Base-by-base conservation (phyloP, 2,329 filamentous ascomycete genomes). In the Pseudovirgaria hyperparasitica region DNA sequence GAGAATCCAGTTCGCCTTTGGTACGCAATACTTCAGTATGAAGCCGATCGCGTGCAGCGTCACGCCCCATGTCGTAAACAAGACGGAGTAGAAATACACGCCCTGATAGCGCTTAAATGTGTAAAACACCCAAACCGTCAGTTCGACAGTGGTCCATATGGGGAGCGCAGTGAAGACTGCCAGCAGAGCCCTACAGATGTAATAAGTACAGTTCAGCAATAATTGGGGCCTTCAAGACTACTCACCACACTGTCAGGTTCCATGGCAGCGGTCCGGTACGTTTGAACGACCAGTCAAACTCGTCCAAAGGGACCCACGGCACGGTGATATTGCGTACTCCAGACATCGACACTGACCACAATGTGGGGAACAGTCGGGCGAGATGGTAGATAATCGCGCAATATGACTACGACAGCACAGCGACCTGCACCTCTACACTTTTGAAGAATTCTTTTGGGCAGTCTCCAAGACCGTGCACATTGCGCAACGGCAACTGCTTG, bases 61-160 rank as follows among this genome's bases (percentile, higher is more conserved):
- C 25, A 62, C 58, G 10, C 56, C 56, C 8, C 50, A 34, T 5
- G 52, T 52, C 2, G 59, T 42, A 12, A 55, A 39, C 13, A 62
- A 32, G 33, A 64, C 41, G 12, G 51, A 54, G 55, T 55, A 62
- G 36, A 62, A 64, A 38, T 64, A 64, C 9, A 58, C 44, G 1
- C 60, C 58, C 11, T 42, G 41, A 22, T 53, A 57, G n/a, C 48
- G 43, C 19, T 55, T 59, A 45, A 63, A 63, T 14, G 53, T 58
- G 14, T 55, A 34, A 34, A 60, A 54, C 22, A 61, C 31, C 12
- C 34, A 22, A 11, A 37, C 22, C 8, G 23, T 34, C 10, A 39
- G 23, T 22, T 43, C 40, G 23, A 42, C 24, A 11, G n/a, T 26
- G 6, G 25, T 11, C 25, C 25, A 26, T 6, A 26, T 17, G 50